Base-by-base conservation (phyloP, 2,329 filamentous ascomycete genomes). In the Microsporum ferrugineum region DNA sequence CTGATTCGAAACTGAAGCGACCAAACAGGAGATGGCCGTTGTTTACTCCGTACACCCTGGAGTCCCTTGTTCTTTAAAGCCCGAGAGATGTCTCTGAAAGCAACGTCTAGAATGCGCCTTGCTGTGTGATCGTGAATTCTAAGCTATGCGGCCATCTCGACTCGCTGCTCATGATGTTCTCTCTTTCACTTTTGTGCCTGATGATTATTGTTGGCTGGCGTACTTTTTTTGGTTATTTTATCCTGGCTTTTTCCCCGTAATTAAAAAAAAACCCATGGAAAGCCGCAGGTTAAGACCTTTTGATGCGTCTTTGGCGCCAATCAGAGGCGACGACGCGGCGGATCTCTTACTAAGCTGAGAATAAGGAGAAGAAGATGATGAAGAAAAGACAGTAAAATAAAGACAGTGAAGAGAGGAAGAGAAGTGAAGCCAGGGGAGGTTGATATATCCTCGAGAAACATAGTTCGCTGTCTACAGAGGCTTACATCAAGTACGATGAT, bases 141-240 rank as follows among this genome's bases (percentile, higher is more conserved):
- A 55, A 55, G 51, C 51, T 34, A 55, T 36, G 51, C 51, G n/a
- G 51, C 51, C 51, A 36, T 55, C 51, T 36, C 51, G 33, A 36
- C 14, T 31, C 27, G 31, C 51, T 31, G 51, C 51, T 55, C 51
- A 55, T 55, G 31, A 17, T 34, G 51, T 23, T 23, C 17, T 23
- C 17, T 23, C 17, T 23, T 23, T 23, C 17, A 23, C 17, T 23
- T 23, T 23, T 23, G 17, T 23, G 17, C 17, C 17, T 23, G 17
- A 23, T 23, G 17, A 23, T 23, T 23, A 23, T 23, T 23, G 17
- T 23, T 55, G 51, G 5, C 31, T 23, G n/a, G 31, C 7, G 31
- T 23, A 29, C 7, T 31, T 34, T 3, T n/a, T 27, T 6, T 29
- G 12, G 49, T n/a, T 34, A n/a, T 17, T 55, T 55, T 36, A 36